A percentile compares a stretch with the other conserved stretches of the same genome.
Evolutionary conservation across 306 rosid genomes (phyloP).

Genomic region (Geum urbanum): DNA sequence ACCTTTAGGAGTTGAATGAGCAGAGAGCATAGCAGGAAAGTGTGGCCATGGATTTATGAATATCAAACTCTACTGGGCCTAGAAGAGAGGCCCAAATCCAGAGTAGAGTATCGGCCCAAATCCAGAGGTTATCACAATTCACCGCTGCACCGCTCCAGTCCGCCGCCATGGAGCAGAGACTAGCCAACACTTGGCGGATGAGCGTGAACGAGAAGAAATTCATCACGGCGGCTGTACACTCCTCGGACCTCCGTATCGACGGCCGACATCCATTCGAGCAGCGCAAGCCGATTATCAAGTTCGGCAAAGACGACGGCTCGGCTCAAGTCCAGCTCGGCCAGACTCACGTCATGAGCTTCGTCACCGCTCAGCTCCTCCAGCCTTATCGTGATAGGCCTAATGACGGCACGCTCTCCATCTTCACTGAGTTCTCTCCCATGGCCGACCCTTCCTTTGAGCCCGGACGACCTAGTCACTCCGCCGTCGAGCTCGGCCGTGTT

Average conservation of each 20-base stretch:
- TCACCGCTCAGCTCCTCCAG: conserved; percentile 58
- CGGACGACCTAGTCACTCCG: conserved; percentile 70
- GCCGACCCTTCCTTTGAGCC: conserved; percentile 92
- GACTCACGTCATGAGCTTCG: conserved; percentile 70
- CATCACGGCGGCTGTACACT: conserved; percentile 58
- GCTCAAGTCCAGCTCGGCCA: conserved; percentile 75
- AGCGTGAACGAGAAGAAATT: conserved; percentile 56
- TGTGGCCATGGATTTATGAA: too few relatives aligned
- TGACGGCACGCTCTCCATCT: conserved; percentile 81
- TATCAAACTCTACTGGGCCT: too few relatives aligned
- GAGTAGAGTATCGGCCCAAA: too few relatives aligned
- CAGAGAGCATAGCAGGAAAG: too few relatives aligned
- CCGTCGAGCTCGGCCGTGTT: conserved; percentile 76
- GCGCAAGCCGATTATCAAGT: conserved; percentile 61
- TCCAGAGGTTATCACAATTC: too few relatives aligned
- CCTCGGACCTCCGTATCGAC: conserved; percentile 62
- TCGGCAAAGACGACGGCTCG: conserved; percentile 65
- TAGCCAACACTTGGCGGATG: conserved; percentile 58
- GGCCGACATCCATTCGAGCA: conserved; percentile 83
- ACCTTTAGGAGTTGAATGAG: too few relatives aligned
- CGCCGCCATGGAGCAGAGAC: conserved; percentile 62
- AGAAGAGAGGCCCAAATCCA: too few relatives aligned
- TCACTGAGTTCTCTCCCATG: conserved; percentile 90
- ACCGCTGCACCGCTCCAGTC: too few relatives aligned
- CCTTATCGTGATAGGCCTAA: conserved; percentile 88